Evolutionary conservation across 2,329 filamentous ascomycete species (phyloP), one percentile per base, ranked within the genome.

Genomic region (Alternaria arborescens): DNA sequence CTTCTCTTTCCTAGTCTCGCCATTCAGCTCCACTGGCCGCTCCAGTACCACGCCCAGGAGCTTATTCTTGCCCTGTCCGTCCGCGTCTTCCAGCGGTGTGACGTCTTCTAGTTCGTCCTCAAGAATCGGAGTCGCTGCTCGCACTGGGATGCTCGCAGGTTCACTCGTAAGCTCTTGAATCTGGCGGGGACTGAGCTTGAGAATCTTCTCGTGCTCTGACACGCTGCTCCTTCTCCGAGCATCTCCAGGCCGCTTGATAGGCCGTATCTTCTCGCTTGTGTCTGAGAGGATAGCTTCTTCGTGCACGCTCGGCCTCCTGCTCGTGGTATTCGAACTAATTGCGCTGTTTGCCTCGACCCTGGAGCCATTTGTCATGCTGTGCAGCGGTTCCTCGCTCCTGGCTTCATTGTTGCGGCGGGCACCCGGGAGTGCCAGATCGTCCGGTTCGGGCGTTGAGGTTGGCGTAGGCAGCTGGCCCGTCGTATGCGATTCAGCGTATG

Each of bases 151-250:
- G 42, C 84, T 86, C 16, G 84, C 79, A 8, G 85, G 83, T 12
- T 85, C 85, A 16, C 81, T 79, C 6, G 84, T 85, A 42, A 88
- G 80, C 44, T 86, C 84, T 42, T 85, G 81, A 3, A 88, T 83
- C 71, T 86, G 82, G 41, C 80, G 81, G 3, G 83, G 82, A 3
- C 85, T 87, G 30, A 87, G 75, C 67, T 85, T 87, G 59, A 85
- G 72, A 3, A 83, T 72, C 62, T 78, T 81, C 5, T 82, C 74
- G 34, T 78, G 74, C 36, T 76, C 76, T 3, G 73, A 74, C 32
- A 76, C 71, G 62, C 75, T 78, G 68, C 76, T 78, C 65, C 55
- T 76, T 58, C 75, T 65, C 59, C 73, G 63, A 3, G 57, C 69
- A 63, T 77, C 75, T n/a, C 75, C 76, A 20, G 75, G 76, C 18